A percentile compares a stretch with the other conserved stretches of the same genome.
phyloP scores from a whole-genome alignment of 2,329 filamentous ascomycete genomes.

The Colletotrichum viniferum region DNA sequence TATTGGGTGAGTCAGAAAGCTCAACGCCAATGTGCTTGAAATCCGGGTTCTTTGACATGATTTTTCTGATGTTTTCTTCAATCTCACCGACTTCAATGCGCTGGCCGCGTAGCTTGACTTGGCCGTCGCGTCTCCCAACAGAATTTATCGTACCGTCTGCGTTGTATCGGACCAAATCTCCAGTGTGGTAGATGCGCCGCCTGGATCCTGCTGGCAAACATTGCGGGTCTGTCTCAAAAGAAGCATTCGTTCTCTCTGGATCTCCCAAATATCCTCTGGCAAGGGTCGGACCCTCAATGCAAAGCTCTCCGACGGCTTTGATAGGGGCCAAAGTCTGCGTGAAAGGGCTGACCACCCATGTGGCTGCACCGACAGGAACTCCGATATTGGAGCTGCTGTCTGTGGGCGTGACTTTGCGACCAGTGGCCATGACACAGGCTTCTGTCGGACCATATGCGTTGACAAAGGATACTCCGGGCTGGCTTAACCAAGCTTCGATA shows the following conservation, averaged over 20 bases:
- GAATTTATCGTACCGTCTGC: slow-evolving; percentile 31
- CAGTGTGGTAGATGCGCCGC: slow-evolving; percentile 48
- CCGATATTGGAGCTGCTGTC: slow-evolving; percentile 2
- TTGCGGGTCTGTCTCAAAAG: slow-evolving; percentile 14
- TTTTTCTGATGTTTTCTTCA: slow-evolving; percentile 31
- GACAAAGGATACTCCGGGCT: background rate
- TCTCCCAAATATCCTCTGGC: slow-evolving; percentile 19
- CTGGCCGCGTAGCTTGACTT: slow-evolving; percentile 54
- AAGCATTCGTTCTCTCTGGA: slow-evolving; percentile 24
- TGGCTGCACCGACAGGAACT: slow-evolving; percentile 20
- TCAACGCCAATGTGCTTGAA: slow-evolving; percentile 32
- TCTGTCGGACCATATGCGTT: slow-evolving; percentile 6
- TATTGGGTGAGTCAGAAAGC: background rate
- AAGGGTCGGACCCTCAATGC: slow-evolving; percentile 2
- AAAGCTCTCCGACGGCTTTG: slow-evolving; percentile 24
- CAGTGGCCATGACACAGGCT: background rate
- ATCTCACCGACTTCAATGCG: slow-evolving; percentile 48
- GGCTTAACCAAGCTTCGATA: background rate
- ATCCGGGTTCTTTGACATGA: slow-evolving; percentile 35
- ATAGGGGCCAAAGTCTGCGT: slow-evolving; percentile 30
- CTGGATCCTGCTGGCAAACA: background rate
- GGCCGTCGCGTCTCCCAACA: slow-evolving; percentile 49
- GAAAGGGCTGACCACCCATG: slow-evolving; percentile 32
- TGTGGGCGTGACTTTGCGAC: background rate
- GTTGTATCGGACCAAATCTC: slow-evolving; percentile 50